These are phyloP conservation scores for Trametes polyzona DNA, from an alignment of 1,284 basidiomycete species.

Conservation along the genomic window DNA sequence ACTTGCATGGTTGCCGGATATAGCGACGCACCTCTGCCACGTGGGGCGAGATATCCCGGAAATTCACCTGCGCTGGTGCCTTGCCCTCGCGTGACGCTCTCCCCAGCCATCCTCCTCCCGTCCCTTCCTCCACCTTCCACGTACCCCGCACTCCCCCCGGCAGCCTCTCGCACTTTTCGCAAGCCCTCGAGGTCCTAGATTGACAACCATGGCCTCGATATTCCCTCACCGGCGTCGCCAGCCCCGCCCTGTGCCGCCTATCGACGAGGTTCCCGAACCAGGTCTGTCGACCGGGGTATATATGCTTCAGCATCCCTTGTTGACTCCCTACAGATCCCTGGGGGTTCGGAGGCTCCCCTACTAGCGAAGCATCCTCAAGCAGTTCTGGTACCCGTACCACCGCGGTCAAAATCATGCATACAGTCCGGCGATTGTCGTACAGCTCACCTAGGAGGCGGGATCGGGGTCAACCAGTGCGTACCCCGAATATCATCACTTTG, in stretches of 20 bases:
- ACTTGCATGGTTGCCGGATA: slow-evolving; percentile 1
- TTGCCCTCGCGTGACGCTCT: slow-evolving; percentile 14
- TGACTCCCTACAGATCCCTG: slow-evolving; percentile 12
- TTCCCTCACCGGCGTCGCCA: slow-evolving; percentile 13
- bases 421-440: slow-evolving; percentile 46
- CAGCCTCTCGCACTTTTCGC: neutral
- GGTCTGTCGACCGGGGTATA: slow-evolving; percentile 1
- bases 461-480: slow-evolving; percentile 34
- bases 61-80: slow-evolving; percentile 13
- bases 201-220: neutral
- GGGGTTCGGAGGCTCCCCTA: neutral
- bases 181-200: neutral
- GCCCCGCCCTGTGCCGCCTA: slow-evolving; percentile 15
- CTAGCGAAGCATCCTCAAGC: slow-evolving; percentile 17
- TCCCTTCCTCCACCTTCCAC: slow-evolving; percentile 7
- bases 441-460: slow-evolving; percentile 37
- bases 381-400: slow-evolving; percentile 26
- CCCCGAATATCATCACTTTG: neutral
- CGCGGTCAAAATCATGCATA: slow-evolving; percentile 48
- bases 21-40: neutral
- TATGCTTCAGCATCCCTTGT: neutral
- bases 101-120: neutral
- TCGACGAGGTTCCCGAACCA: slow-evolving; percentile 9
- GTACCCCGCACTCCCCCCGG: neutral
- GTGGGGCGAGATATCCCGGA: slow-evolving; percentile 6